Conservation (phyloP, 768 basidiomycete genomes). For the Vararia minispora region DNA sequence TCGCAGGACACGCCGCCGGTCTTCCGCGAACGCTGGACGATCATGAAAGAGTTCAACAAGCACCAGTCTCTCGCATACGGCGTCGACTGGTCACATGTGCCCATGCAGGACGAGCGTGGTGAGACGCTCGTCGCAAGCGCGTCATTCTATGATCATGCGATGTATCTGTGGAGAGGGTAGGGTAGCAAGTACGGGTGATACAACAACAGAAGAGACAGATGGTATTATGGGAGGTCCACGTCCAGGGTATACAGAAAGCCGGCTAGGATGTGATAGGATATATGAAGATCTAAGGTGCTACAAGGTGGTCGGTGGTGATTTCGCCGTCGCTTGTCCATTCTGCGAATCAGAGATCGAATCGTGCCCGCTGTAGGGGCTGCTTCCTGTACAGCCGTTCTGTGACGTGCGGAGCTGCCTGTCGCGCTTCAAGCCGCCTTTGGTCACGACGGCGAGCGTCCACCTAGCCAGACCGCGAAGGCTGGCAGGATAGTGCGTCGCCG, state of each 20-base stretch:
- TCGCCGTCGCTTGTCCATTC: not conserved
- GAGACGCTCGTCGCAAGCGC: constrained; percentile 68
- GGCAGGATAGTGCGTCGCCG: constrained; percentile 49
- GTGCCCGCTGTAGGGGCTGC: constrained; percentile 2
- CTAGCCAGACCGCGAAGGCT: constrained; percentile 62
- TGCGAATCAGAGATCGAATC: not conserved
- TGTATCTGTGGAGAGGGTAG: constrained; percentile 71
- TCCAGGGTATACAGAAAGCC: no score
- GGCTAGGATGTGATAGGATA: constrained; percentile 3
- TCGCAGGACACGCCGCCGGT: constrained; percentile 4
- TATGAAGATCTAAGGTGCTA: not conserved
- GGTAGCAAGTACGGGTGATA: not conserved
- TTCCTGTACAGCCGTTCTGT: constrained; percentile 5
- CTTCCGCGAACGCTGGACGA: constrained; percentile 19
- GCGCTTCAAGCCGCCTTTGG: constrained; percentile 40
- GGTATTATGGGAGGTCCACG: not conserved
- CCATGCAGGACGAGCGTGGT: constrained; percentile 17
- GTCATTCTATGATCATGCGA: constrained; percentile 88
- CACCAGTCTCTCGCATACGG: constrained; percentile 88
- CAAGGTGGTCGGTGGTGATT: not conserved
- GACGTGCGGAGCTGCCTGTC: constrained; percentile 12
- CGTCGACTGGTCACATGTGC: constrained; percentile 70
- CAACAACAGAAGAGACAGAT: not conserved
- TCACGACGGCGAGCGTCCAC: constrained; percentile 59
- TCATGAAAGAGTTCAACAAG: constrained; percentile 52